These are phyloP conservation scores for Aspergillus ibericus DNA, from an alignment of 2,329 filamentous ascomycete species.

Conservation along the genomic window DNA sequence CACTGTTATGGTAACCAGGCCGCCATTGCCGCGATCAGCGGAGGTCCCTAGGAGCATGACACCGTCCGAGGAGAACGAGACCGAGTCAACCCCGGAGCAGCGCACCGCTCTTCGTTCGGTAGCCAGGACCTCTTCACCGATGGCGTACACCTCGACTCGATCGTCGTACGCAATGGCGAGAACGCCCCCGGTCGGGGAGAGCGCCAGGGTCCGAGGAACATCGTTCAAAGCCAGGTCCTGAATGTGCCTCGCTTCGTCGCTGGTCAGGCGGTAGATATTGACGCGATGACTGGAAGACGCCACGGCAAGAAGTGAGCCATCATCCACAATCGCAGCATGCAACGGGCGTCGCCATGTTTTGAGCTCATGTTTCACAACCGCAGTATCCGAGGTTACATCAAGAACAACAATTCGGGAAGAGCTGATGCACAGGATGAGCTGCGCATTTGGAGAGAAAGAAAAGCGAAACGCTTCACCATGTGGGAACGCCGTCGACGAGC, in stretches of 20 bases:
- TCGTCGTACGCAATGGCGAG: constrained; percentile 82
- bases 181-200: constrained; percentile 79
- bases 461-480: constrained; percentile 86
- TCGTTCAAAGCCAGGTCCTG: constrained; percentile 77
- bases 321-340: constrained; percentile 75
- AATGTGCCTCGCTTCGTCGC: constrained; percentile 66
- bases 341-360: constrained; percentile 75
- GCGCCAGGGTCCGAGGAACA: constrained; percentile 71
- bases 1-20: constrained; percentile 73
- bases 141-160: constrained; percentile 82
- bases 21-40: constrained; percentile 62
- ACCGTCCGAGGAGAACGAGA: constrained; percentile 75
- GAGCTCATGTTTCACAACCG: constrained; percentile 71
- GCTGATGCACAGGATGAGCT: constrained; percentile 76
- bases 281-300: constrained; percentile 80
- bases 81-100: constrained; percentile 70
- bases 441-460: constrained; percentile 71
- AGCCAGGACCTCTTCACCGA: constrained; percentile 62
- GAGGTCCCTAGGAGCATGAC: constrained; percentile 78
- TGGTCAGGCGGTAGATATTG: constrained; percentile 74
- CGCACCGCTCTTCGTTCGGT: constrained; percentile 75
- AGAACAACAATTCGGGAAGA: constrained; percentile 82
- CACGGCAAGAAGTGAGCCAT: constrained; percentile 74
- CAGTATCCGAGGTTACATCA: constrained; percentile 60
- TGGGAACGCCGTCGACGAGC: constrained; percentile 75